phyloP scores from a whole-genome alignment of 2,329 filamentous ascomycete species.

The Paracoccidioides lutzii region DNA sequence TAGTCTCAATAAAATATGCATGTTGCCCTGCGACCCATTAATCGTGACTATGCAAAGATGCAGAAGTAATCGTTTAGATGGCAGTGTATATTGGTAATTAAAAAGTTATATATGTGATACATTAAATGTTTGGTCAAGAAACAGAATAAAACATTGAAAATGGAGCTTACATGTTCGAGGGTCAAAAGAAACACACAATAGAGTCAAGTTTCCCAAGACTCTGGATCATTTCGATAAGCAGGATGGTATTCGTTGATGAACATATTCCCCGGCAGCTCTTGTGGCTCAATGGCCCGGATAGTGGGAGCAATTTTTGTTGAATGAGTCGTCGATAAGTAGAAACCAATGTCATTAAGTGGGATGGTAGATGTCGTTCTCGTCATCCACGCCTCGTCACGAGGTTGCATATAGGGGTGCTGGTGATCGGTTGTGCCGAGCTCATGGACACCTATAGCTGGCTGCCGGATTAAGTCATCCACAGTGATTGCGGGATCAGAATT shows the following conservation, averaged over 20 bases:
- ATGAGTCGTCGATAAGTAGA: not conserved
- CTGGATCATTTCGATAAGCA: conserved; percentile 3
- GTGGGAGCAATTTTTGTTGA: not conserved
- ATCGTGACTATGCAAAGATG: not conserved
- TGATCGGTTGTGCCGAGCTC: not conserved
- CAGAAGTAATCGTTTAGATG: not conserved
- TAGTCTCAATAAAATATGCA: not conserved
- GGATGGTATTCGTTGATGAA: conserved; percentile 11
- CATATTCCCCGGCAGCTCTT: conserved; percentile 9
- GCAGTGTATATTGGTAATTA: not conserved
- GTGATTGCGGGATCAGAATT: not conserved
- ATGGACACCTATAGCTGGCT: not conserved
- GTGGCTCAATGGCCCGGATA: not conserved
- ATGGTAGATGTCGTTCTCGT: not conserved
- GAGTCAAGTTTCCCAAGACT: not conserved
- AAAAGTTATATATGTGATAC: not conserved
- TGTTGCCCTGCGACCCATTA: no score
- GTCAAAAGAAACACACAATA: not conserved
- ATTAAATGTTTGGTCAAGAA: not conserved
- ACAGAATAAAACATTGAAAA: not conserved
- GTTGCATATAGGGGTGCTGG: not conserved
- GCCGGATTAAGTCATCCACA: not conserved
- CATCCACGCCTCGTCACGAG: not conserved
- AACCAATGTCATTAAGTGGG: not conserved
- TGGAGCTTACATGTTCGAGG: not conserved